Evolutionary conservation across 2,329 filamentous ascomycete genomes (phyloP).

Genomic region (Drechslerella coelobrocha): DNA sequence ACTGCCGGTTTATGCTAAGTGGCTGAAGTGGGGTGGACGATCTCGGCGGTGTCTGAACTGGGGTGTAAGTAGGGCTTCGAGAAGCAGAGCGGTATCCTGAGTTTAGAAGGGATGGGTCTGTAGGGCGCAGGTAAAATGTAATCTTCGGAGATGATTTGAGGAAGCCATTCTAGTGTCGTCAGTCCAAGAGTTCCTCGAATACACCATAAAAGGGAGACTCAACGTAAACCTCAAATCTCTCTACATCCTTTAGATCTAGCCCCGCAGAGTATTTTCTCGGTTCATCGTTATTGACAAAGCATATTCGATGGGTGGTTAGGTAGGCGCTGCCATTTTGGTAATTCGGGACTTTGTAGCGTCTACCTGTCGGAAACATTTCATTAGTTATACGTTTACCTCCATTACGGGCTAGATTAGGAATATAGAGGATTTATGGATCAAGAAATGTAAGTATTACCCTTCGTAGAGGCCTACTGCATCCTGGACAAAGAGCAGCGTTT

Average conservation of each 20-base stretch:
- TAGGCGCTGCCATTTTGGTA: conserved; percentile 97
- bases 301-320: conserved; percentile 90
- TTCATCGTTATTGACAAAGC: conserved; percentile 89
- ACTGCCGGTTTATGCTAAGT: conserved; percentile 62
- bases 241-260: conserved; percentile 87
- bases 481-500: conserved; percentile 93
- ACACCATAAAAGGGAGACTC: conserved; percentile 51
- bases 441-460: conserved; percentile 67
- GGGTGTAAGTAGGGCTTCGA: conserved; percentile 62
- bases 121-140: conserved; percentile 79
- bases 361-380: conserved; percentile 58
- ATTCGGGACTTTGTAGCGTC: conserved; percentile 92
- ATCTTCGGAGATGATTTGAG: conserved; percentile 94
- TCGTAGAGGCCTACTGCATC: conserved; percentile 97
- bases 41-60: conserved; percentile 56
- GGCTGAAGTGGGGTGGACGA: conserved; percentile 57
- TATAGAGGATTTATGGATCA: conserved; percentile 1
- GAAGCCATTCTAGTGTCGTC: conserved; percentile 74
- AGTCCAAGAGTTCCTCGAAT: conserved; percentile 29
- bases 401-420: conserved; percentile 1
- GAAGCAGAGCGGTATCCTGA: conserved; percentile 57
- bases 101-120: conserved; percentile 58
- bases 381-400: conserved; percentile 31
- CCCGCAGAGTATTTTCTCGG: conserved; percentile 84
- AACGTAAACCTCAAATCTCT: conserved; percentile 88